Evolutionary conservation across 2,329 filamentous ascomycete genomes (phyloP), one percentile per base, ranked within the genome.

Genomic region (Fusarium burgessii): DNA sequence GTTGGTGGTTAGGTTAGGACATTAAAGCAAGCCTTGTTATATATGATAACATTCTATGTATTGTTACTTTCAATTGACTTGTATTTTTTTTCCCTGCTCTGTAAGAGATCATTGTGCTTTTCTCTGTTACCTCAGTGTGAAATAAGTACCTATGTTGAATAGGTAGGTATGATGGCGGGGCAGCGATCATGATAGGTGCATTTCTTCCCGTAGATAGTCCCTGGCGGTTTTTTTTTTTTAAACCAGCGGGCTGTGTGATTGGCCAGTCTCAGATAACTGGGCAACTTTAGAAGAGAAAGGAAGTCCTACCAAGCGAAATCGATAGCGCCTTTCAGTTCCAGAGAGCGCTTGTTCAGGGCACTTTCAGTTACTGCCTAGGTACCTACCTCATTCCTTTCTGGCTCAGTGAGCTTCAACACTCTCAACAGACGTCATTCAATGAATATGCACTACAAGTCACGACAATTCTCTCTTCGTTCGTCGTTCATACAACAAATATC

Each of bases 361-460:
- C 29, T 29, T 29, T 29, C 29, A 29, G 29, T 29, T 29, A 29
- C 29, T 29, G 7, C 29, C 29, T 29, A 23, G 23, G 23, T 23
- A 23, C 47, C 47, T 20, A 25, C 25, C 35, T 25, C 17, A 13
- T 36, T 25, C 15, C 36, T 17, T 45, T 61, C 49, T 63, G 40
- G 43, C 62, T 45, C 33, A 17, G 18, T 29, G 33, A 23, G 29
- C 33, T 43, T 23, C 27, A 32, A 25, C 17, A 47, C 45, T 40
- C 49, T n/a, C 17, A 58, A 23, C n/a, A 54, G 60, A 68, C 66
- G 50, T 60, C 70, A 68, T 67, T 50, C 15, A 20, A 23, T 10
- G 35, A 23, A 62, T 29, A 40, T 14, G n/a, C 23, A 23, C 50
- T 50, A 2, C 25, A 58, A 18, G 27, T n/a, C 42, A 23, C 10